Conservation (phyloP, 2,329 filamentous ascomycete species). For the Aspergillus quadricinctus region DNA sequence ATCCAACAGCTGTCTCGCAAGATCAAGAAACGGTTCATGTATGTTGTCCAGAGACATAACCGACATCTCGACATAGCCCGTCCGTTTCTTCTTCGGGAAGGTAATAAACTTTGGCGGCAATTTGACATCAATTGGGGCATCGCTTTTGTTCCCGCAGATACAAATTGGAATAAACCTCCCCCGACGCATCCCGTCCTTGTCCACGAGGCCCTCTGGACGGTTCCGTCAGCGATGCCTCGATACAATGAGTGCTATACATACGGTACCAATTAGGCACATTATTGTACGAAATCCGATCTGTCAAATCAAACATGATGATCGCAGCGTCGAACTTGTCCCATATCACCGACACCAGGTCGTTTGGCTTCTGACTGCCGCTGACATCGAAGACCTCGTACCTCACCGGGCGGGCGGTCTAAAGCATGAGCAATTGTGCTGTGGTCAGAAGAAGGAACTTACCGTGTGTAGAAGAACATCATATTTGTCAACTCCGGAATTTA, state of each 20-base stretch:
- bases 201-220: neutral
- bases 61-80: neutral
- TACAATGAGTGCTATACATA: neutral
- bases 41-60: neutral
- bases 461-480: neutral
- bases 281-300: neutral
- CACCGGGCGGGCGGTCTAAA: neutral
- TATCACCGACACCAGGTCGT: neutral
- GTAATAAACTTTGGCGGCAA: neutral
- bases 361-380: neutral
- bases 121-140: neutral
- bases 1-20: neutral
- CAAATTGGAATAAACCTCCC: neutral
- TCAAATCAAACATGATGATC: neutral
- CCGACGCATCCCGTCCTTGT: neutral
- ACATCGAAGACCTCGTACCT: neutral
- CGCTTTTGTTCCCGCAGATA: neutral
- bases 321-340: neutral
- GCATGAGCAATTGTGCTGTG: neutral
- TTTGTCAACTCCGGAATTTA: neutral
- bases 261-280: neutral
- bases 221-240: neutral
- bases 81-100: neutral
- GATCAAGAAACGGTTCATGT: neutral
- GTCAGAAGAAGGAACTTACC: neutral